Percentiles rank a stretch among this genome's conserved stretches.
phyloP scores from a whole-genome alignment of 139 green algal species.

The Chlorella sorokiniana region DNA sequence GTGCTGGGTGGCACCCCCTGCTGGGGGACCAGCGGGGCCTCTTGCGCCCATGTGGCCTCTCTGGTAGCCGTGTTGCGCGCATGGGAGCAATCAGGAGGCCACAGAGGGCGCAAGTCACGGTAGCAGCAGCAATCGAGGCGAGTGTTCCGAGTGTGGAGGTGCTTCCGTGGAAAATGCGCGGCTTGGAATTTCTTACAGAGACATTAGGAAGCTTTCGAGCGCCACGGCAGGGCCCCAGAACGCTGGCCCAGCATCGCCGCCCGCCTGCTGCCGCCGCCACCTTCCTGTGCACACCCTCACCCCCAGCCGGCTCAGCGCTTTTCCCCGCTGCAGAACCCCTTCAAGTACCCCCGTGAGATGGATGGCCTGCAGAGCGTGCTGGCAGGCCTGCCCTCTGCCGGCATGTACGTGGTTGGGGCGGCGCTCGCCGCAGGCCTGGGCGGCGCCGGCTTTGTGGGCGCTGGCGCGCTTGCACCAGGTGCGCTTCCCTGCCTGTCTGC shows the following conservation, averaged over 20 bases:
- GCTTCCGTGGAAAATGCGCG: background rate
- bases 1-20: no score
- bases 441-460: constrained; percentile 46
- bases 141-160: background rate
- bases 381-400: constrained; percentile 54
- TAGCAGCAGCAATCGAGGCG: background rate
- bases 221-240: no score
- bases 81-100: background rate
- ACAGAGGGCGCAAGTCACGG: background rate
- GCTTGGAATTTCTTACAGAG: no score
- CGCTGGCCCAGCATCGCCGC: no score
- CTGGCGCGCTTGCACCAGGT: constrained; percentile 27
- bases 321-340: constrained; percentile 51
- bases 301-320: background rate
- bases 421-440: constrained; percentile 53
- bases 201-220: background rate
- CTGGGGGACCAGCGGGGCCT: background rate
- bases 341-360: constrained; percentile 51
- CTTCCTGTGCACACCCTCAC: background rate
- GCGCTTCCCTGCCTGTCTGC: background rate
- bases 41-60: background rate
- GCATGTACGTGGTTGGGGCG: constrained; percentile 67
- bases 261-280: background rate
- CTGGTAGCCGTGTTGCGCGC: background rate
- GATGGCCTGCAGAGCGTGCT: constrained; percentile 64